A percentile compares a stretch with the other conserved stretches of the same genome.
Conservation (phyloP, 176 grass and related monocot genomes). For the Dendrocalamus sinicus region DNA sequence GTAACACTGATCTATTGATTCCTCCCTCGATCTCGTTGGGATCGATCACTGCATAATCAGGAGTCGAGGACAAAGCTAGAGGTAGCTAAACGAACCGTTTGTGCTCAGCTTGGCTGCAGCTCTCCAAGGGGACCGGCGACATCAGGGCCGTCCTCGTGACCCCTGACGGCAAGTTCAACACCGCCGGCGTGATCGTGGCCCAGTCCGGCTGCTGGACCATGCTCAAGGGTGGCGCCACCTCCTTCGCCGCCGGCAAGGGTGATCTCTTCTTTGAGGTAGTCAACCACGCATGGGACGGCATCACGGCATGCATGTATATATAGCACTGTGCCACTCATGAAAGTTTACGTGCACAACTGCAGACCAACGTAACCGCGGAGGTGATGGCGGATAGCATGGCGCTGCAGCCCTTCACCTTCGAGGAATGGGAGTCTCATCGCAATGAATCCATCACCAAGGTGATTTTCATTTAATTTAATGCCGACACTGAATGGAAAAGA, state of each 20-base stretch:
- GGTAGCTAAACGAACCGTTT: not conserved
- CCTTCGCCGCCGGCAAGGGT: constrained; percentile 46
- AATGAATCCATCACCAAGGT: constrained; percentile 44
- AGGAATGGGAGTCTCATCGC: constrained; percentile 67
- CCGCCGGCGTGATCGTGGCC: constrained; percentile 45
- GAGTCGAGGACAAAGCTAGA: not conserved
- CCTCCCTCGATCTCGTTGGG: not conserved
- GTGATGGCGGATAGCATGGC: constrained; percentile 70
- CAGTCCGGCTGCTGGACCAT: constrained; percentile 70
- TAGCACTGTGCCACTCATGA: not conserved
- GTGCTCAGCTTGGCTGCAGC: constrained; percentile 62
- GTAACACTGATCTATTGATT: constrained; percentile 24
- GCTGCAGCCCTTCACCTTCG: constrained; percentile 68
- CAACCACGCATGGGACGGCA: not conserved
- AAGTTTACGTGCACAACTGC: not conserved
- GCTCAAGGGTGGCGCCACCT: constrained; percentile 85
- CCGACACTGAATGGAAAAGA: not conserved
- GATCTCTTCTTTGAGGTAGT: constrained; percentile 74
- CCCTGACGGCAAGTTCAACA: constrained; percentile 43
- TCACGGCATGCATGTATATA: not conserved
- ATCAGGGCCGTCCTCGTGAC: constrained; percentile 60
- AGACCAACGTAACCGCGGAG: constrained; percentile 54
- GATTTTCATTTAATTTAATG: not conserved
- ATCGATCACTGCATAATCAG: not conserved
- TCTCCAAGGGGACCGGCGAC: constrained; percentile 52